These are phyloP conservation scores for Epichloe festucae DNA, from an alignment of 2,329 filamentous ascomycete genomes.

Conservation along the genomic window DNA sequence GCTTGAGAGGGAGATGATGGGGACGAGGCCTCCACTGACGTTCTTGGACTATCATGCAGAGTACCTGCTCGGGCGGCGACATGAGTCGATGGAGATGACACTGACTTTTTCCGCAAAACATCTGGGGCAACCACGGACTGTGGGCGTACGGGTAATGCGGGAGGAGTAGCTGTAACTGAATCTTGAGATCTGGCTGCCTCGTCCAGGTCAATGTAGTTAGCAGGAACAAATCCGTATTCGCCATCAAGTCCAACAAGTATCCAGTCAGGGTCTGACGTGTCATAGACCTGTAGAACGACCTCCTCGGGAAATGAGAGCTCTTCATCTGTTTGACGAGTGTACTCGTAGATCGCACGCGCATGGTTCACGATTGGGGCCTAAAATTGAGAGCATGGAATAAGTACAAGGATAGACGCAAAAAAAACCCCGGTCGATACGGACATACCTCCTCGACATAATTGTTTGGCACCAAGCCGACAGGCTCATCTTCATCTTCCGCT, in stretches of 20 bases:
- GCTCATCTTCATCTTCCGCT: constrained; percentile 77
- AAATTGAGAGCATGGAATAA: not conserved
- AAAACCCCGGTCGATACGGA: not conserved
- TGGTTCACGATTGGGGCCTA: constrained; percentile 53
- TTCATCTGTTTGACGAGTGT: constrained; percentile 92
- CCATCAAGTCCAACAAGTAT: constrained; percentile 74
- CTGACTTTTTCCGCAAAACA: constrained; percentile 14
- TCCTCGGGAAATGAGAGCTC: constrained; percentile 94
- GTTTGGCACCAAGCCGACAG: constrained; percentile 77
- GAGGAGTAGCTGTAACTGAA: constrained; percentile 21
- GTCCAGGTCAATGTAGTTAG: constrained; percentile 82
- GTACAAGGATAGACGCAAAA: not conserved
- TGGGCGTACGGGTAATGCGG: constrained; percentile 32
- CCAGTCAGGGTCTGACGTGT: constrained; percentile 90
- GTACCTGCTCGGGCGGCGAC: constrained; percentile 43
- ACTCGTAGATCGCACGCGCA: constrained; percentile 95
- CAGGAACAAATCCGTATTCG: constrained; percentile 87
- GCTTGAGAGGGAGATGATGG: constrained; percentile 15
- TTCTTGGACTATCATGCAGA: constrained; percentile 32
- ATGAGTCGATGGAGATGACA: constrained; percentile 26
- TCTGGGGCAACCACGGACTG: constrained; percentile 20
- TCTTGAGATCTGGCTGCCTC: constrained; percentile 32
- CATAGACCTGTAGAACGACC: constrained; percentile 69
- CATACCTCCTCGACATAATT: constrained; percentile 90
- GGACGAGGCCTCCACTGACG: constrained; percentile 16